Evolutionary conservation across 768 basidiomycete genomes (phyloP).

Genomic region (Cyclocybe cylindracea): DNA sequence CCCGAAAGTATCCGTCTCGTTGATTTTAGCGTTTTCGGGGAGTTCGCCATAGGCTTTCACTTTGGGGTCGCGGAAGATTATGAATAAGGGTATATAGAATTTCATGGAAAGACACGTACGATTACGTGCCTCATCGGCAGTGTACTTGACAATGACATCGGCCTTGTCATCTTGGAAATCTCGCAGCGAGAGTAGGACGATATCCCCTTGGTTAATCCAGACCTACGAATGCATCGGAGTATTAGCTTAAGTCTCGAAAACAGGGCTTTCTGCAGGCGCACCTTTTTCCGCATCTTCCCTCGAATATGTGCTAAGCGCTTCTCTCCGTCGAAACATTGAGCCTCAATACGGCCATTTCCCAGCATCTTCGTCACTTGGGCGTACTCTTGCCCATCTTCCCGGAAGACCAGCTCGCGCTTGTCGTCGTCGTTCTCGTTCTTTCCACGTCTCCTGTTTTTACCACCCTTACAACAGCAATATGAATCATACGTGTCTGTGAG

Average conservation of each 20-base stretch:
- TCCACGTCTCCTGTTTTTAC: slow-evolving; percentile 98
- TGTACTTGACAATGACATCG: slow-evolving; percentile 99
- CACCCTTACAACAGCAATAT: slow-evolving; percentile 60
- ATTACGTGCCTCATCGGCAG: slow-evolving; percentile 91
- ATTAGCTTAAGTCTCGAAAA: neutral
- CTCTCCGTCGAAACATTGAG: slow-evolving; percentile 97
- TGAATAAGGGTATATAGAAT: no score
- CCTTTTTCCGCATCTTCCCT: slow-evolving; percentile 99
- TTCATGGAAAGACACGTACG: slow-evolving; percentile 35
- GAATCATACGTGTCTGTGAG: neutral
- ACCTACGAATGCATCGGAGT: slow-evolving; percentile 54
- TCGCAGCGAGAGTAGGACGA: slow-evolving; percentile 89
- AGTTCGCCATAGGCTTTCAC: slow-evolving; percentile 98
- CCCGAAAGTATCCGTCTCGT: slow-evolving; percentile 93
- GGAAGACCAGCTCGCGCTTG: slow-evolving; percentile 98
- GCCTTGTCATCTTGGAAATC: slow-evolving; percentile 99
- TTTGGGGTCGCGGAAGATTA: slow-evolving; percentile 19
- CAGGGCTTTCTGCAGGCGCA: slow-evolving; percentile 30
- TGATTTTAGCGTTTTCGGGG: slow-evolving; percentile 94
- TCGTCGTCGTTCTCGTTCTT: slow-evolving; percentile 99
- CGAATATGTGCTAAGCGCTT: slow-evolving; percentile 97
- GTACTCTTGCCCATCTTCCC: slow-evolving; percentile 98
- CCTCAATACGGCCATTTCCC: slow-evolving; percentile 95
- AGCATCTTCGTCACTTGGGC: slow-evolving; percentile 99
- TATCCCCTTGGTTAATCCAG: slow-evolving; percentile 99